Conservation (phyloP, 2,329 filamentous ascomycete genomes). For the Sclerotinia borealis region DNA sequence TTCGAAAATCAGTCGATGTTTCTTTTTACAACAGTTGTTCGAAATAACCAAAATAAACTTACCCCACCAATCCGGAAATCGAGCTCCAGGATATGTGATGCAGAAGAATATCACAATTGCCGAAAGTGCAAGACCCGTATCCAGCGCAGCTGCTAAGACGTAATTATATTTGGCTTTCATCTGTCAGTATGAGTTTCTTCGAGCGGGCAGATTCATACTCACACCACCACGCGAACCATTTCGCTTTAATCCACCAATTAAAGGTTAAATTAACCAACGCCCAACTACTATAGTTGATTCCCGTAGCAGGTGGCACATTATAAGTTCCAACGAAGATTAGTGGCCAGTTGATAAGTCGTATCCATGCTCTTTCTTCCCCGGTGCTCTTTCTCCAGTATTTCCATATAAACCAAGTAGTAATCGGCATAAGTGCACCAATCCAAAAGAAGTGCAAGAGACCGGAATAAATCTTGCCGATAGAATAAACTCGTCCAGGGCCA, state of each 20-base stretch:
- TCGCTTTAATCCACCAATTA: conserved; percentile 60
- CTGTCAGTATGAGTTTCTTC: conserved; percentile 49
- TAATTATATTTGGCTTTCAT: conserved; percentile 73
- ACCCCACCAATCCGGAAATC: conserved; percentile 61
- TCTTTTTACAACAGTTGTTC: conserved; percentile 31
- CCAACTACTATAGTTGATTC: conserved; percentile 70
- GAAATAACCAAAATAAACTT: conserved; percentile 42
- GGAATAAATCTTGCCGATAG: conserved; percentile 55
- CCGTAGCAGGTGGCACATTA: conserved; percentile 50
- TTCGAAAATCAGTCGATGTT: conserved; percentile 51
- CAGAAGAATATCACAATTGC: conserved; percentile 66
- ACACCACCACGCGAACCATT: conserved; percentile 61
- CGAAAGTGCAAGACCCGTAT: conserved; percentile 59
- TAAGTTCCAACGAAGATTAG: conserved; percentile 32
- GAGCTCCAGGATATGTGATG: conserved; percentile 57
- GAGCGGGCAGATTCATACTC: conserved; percentile 56
- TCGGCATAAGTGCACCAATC: conserved; percentile 55
- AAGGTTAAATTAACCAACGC: conserved; percentile 65
- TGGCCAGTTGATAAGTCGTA: conserved; percentile 34
- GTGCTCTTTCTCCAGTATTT: conserved; percentile 34
- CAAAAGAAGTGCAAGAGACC: conserved; percentile 67
- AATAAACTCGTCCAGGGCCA: conserved; percentile 65
- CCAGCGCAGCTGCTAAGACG: conserved; percentile 63
- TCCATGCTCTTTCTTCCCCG: conserved; percentile 14
- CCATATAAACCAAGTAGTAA: conserved; percentile 45